Percentiles rank a stretch among this genome's conserved stretches.
Evolutionary conservation across 345 rosid species (phyloP).

Genomic region (Rhodamnia rubescens): DNA sequence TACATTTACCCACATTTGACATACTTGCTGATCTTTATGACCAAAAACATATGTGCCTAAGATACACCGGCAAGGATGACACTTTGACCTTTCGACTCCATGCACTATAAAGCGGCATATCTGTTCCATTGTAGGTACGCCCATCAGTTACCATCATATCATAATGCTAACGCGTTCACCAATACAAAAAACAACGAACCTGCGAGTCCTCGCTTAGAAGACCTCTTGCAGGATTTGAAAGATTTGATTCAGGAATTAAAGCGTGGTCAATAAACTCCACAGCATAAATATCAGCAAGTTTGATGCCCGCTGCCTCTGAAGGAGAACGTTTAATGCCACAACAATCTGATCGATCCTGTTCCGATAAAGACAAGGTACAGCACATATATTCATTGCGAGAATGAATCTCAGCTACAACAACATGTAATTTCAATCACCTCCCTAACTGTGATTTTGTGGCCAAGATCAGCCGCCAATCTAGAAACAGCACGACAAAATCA

Average conservation of each 20-base stretch:
- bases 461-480: not conserved
- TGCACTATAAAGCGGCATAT: conserved; percentile 56
- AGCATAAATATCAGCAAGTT: conserved; percentile 57
- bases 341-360: conserved; percentile 46
- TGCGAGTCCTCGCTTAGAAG: conserved; percentile 22
- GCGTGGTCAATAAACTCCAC: conserved; percentile 44
- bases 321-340: conserved; percentile 34
- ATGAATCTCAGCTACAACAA: not conserved
- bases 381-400: not conserved
- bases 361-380: not conserved
- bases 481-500: not conserved
- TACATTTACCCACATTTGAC: conserved; percentile 60
- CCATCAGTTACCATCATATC: not conserved
- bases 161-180: not conserved
- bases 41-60: conserved; percentile 44
- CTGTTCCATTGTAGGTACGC: conserved; percentile 26
- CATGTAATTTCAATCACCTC: not conserved
- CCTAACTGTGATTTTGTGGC: not conserved
- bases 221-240: conserved; percentile 26
- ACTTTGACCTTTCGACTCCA: conserved; percentile 36
- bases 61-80: conserved; percentile 61
- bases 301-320: conserved; percentile 22
- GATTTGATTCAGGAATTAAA: conserved; percentile 18
- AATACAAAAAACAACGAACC: conserved; percentile 26
- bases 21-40: conserved; percentile 49